Base-by-base conservation (phyloP, 1,284 basidiomycete species). In the Tranzscheliella williamsii region DNA sequence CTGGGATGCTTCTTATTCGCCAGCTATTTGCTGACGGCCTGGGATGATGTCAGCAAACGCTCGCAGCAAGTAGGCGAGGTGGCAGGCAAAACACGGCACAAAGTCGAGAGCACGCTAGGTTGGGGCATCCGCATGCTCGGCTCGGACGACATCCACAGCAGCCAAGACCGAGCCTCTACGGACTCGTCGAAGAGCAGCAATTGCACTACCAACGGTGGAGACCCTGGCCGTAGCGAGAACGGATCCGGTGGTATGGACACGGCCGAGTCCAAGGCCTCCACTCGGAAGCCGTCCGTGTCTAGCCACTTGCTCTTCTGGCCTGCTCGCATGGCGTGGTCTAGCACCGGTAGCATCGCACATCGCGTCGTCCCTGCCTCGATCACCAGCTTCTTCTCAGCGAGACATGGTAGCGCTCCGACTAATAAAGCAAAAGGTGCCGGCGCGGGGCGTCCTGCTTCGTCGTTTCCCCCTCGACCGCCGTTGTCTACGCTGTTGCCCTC, bases 381-480 rank as follows among this genome's bases (percentile, higher is more conserved):
- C 12, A 21, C 42, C 8, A 16, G 22, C 16, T 7, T 37, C 13
- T 37, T 37, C 35, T 21, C 35, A 7, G 9, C 8, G 13, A 15
- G 32, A 7, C 8, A 16, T 29, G 27, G 27, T 16, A 33, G 18
- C 9, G 32, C 32, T 7, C 8, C 8, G 32, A 33, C 8, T 16
- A 33, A 33, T 7, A 17, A 8, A 9, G 11, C 8, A 7, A 37
- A 23, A 24, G 9, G 26, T 9, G n/a, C 26, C 26, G 26, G 26
- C 26, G 9, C 9, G 26, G 9, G 26, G 9, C 26, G n/a, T 9
- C 9, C 26, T 29, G 18, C 11, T 2, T 54, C 66, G 11, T 43
- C 33, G 4, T 34, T 73, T 2, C 70, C 70, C 3, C 70, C 70
- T 4, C 42, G 70, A 12, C 70, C 70, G 7, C 70, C 70, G 18